Base-by-base conservation (phyloP, 2,329 filamentous ascomycete genomes). In the Microthyrium microscopicum region DNA sequence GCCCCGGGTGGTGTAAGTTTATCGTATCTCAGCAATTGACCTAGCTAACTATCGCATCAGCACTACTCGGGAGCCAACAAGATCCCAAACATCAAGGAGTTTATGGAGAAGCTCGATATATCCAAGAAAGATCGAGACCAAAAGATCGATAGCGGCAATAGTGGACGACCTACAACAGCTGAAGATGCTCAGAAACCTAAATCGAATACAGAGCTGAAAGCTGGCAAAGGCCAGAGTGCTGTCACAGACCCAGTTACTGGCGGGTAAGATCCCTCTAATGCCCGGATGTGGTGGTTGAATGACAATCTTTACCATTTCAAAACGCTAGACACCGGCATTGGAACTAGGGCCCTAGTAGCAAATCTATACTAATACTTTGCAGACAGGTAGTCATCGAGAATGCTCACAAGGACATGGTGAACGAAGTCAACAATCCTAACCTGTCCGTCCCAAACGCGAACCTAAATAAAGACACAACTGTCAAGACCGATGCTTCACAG, bases 241-340 rank as follows among this genome's bases (percentile, higher is more conserved):
- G 85, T 93, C 28, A 83, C 79, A 1, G 87, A 95, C 51, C 87
- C 87, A 0, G 81, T 82, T 1, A 94, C 87, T 0, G 84, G 84
- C n/a, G n/a, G n/a, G n/a, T n/a, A n/a, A n/a, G n/a, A n/a, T n/a
- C n/a, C n/a, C n/a, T n/a, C n/a, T n/a, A n/a, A n/a, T n/a, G n/a
- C n/a, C n/a, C n/a, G n/a, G n/a, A n/a, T n/a, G n/a, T n/a, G n/a
- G n/a, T n/a, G n/a, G n/a, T n/a, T n/a, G n/a, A n/a, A n/a, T n/a
- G n/a, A n/a, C n/a, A n/a, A n/a, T n/a, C n/a, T n/a, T n/a, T n/a
- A n/a, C n/a, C n/a, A n/a, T n/a, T n/a, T n/a, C n/a, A n/a, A n/a
- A n/a, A n/a, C n/a, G n/a, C n/a, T n/a, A n/a, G n/a, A n/a, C n/a
- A n/a, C n/a, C n/a, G n/a, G n/a, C n/a, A n/a, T n/a, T n/a, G n/a